Evolutionary conservation across 2,329 filamentous ascomycete species (phyloP).

Genomic region (Cordyceps militaris): DNA sequence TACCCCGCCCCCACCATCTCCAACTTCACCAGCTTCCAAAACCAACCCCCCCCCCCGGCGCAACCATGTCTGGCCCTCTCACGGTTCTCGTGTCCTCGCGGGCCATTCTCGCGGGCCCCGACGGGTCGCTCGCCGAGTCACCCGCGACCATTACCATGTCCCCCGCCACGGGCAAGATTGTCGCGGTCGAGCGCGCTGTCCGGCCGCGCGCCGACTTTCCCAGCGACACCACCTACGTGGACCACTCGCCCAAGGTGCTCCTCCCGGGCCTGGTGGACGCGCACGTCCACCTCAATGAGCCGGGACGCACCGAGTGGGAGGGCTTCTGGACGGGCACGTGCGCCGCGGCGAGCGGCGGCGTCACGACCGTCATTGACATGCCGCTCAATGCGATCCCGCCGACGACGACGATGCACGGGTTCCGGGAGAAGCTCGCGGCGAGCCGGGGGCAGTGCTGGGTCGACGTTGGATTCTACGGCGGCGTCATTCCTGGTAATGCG

Average conservation of each 20-base stretch:
- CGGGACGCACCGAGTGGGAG: slow-evolving; percentile 95
- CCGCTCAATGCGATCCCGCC: slow-evolving; percentile 94
- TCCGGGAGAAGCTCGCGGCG: slow-evolving; percentile 79
- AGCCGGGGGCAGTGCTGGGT: slow-evolving; percentile 91
- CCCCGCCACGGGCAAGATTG: slow-evolving; percentile 73
- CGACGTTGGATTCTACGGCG: slow-evolving; percentile 97
- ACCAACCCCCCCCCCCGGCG: background rate
- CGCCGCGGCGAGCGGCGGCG: slow-evolving; percentile 89
- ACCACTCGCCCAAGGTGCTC: slow-evolving; percentile 79
- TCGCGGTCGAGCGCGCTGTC: slow-evolving; percentile 64
- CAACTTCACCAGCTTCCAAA: background rate
- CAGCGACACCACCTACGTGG: slow-evolving; percentile 61
- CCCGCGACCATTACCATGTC: slow-evolving; percentile 81
- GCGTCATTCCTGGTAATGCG: slow-evolving; percentile 84
- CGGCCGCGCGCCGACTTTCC: slow-evolving; percentile 73
- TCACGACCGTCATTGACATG: slow-evolving; percentile 97
- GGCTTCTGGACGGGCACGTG: slow-evolving; percentile 93
- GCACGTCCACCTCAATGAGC: slow-evolving; percentile 96
- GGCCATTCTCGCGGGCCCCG: slow-evolving; percentile 67
- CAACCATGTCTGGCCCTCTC: slow-evolving; percentile 33
- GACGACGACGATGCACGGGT: slow-evolving; percentile 77
- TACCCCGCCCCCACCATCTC: slow-evolving; percentile 12
- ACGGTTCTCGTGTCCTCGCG: slow-evolving; percentile 78
- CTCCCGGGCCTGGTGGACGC: slow-evolving; percentile 92
- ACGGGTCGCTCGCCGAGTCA: slow-evolving; percentile 56